Evolutionary conservation across 2,329 filamentous ascomycete species (phyloP), one percentile per base, ranked within the genome.

Genomic region (Alternaria rosae): DNA sequence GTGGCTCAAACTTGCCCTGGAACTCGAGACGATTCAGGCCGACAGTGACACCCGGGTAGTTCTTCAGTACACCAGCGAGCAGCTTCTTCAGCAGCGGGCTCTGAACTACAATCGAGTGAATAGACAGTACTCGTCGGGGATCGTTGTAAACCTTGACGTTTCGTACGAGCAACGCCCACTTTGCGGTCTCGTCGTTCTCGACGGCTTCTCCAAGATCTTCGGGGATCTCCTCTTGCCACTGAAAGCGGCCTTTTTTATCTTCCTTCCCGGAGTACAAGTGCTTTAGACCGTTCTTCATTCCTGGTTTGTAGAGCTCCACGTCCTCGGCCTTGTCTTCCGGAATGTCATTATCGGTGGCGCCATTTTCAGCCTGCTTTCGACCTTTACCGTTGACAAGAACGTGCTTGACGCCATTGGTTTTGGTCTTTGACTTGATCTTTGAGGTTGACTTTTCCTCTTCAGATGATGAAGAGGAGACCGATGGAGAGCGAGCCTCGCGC

Each of bases 71-170:
- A 5, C 83, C 79, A 8, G 80, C 80, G 0, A 92, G 80, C 5
- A 88, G 82, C 5, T 82, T 81, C 76, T 88, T 89, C 44, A 92
- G 78, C 44, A 86, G 81, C 2, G 88, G 87, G 41, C 86, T 89
- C 77, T 92, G 89, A 6, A 92, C 79, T 30, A 90, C 83, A 61
- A 92, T 86, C 41, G 87, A 89, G 70, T 91, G 84, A 21, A 90
- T 83, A 53, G 85, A 81, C 17, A 91, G 83, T 38, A 86, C 86
- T 70, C 88, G 88, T 57, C 85, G 83, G 26, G 86, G 85, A 71
- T 89, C 85, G 25, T 73, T 73, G 64, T 76, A 78, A 17, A 75
- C 74, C 53, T 75, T 76, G 57, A 83, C 80, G 70, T 90, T 75
- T 10, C 75, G 63, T 11, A 76, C 75, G 3, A 77, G 55, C 10